Base-by-base conservation (phyloP, 78 protist genomes). In the Tieghemostelium lacteum region DNA sequence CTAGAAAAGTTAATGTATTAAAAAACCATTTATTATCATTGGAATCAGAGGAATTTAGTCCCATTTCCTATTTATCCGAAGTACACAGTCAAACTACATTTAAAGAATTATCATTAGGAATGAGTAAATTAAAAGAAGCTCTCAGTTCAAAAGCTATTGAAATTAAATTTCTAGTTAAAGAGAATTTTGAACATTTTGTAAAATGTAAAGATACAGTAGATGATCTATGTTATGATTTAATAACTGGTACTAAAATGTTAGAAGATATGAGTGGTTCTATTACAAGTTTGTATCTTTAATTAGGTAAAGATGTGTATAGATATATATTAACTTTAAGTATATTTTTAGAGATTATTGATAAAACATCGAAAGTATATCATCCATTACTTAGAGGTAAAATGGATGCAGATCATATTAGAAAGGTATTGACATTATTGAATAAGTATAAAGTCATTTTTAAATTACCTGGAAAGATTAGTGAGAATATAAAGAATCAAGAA, bases 121-220 rank as follows among this genome's bases (percentile, higher is more conserved):
- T 78, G 63, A 78, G 63, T 52, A 78, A 78, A 66, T 55, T 78
- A 24, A 78, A 78, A 66, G 88, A 78, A 20, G 74, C 7, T 26
- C 66, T 62, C 50, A 78, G 42, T 0, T 78, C 88, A 33, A 78
- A 78, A 28, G 88, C 72, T 24, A 16, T 49, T 42, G 88, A 78
- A 28, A 78, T 78, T 10, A 78, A 78, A 33, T 31, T 22, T 22
- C 40, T 78, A 2, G 88, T 78, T 17, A 66, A 78, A 66, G 88
- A 78, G 24, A 78, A 78, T 58, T 78, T 78, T 57, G 88, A 78
- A 39, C 88, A 78, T 55, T 78, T 78, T 78, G 75, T 78, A 36
- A 78, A 78, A 58, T 78, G 88, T 66, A 78, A 78, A 78, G 88
- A 78, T 66, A 78, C 88, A 16, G 88, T 78, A 19, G 88, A 78